Evolutionary conservation across 768 basidiomycete genomes (phyloP), one percentile per base, ranked within the genome.

Genomic region (Tylopilus vinaceipallidus): DNA sequence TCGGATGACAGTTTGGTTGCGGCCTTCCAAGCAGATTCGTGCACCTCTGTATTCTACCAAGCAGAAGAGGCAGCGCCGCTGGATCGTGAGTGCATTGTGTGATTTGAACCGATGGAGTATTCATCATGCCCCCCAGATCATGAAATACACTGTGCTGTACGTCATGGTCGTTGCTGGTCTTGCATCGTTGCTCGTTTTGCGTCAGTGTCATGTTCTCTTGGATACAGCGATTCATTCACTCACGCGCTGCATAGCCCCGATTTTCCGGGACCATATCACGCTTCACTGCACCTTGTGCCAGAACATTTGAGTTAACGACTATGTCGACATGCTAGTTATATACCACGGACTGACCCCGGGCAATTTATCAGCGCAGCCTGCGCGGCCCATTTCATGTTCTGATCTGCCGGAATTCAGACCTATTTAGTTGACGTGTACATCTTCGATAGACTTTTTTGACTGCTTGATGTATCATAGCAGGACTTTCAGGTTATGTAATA

Each of bases 1-100:
- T 38, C 53, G 55, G 10, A 57, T 34, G 14, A 10, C 49, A 92
- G 89, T 98, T 77, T 98, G 97, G 95, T 78, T 98, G 41, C 87
- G 91, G 37, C 92, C 92, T 3, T 92, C 90, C 40, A 93, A 92
- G 72, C 93, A 95, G 70, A 95, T 95, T 53, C 87, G 92, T 32
- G 77, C 94, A 19, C 93, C 94, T 11, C 76, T 98, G 50, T 98
- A 93, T 78, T 93, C 91, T 12, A 90, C 89, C 47, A 94, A 95
- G 72, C 92, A 95, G 72, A 91, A 92, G 74, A 78, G 88, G 57
- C 90, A 93, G 65, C 80, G 95, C 49, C 75, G 95, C 59, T 93
- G 90, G 88, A 95, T 95, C 61, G 88, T 87, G 58, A 55, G 80
- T 75, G 22, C 16, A 50, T 29, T 23, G 13, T 34, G 8, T 27